Evolutionary conservation across 805 yeast species (phyloP).

Genomic region (Ascoidea asiatica): DNA sequence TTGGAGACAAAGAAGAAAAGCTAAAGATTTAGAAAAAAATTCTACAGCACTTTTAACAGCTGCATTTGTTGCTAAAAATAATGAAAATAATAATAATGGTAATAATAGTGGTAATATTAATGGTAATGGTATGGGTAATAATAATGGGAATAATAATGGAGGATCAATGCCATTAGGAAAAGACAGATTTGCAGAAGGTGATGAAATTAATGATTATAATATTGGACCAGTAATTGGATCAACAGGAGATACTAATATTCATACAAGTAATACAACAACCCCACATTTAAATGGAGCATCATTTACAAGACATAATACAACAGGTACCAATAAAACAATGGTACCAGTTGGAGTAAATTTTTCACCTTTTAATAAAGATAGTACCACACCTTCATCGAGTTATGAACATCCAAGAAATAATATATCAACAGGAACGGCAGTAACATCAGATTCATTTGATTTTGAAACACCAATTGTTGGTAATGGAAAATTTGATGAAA

Average conservation of each 20-base stretch:
- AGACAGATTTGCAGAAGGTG: no score
- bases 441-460: background rate
- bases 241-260: slow-evolving; percentile 1
- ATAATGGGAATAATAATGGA: slow-evolving; percentile 4
- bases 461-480: background rate
- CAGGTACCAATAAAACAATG: background rate
- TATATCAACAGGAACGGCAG: background rate
- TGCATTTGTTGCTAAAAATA: slow-evolving; percentile 8
- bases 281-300: background rate
- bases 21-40: slow-evolving; percentile 8
- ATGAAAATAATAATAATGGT: slow-evolving; percentile 4
- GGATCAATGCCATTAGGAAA: no score
- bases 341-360: background rate
- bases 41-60: slow-evolving; percentile 10
- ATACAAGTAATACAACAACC: background rate
- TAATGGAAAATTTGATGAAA: background rate
- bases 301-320: background rate
- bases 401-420: background rate
- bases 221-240: slow-evolving; percentile 11
- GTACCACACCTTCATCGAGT: no score
- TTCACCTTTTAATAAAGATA: background rate
- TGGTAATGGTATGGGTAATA: background rate
- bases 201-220: slow-evolving; percentile 3
- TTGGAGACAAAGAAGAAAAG: slow-evolving; percentile 9
- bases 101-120: slow-evolving; percentile 4